Conservation (phyloP, 176 grass and related monocot genomes). For the Stipa capillata region DNA sequence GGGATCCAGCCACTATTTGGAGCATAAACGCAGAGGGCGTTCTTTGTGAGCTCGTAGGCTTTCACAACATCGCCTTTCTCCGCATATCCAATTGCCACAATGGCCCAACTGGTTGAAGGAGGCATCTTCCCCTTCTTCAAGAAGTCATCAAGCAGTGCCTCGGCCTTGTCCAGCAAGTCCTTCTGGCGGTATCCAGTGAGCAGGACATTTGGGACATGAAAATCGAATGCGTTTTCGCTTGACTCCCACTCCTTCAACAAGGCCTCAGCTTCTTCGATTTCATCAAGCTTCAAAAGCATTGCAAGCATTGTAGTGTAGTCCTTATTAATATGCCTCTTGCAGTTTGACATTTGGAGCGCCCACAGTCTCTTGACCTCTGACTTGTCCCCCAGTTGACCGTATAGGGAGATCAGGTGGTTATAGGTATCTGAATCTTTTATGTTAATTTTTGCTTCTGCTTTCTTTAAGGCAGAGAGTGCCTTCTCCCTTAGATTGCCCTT, state of each 20-base stretch:
- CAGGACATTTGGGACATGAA: slow-evolving; percentile 62
- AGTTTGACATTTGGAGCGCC: slow-evolving; percentile 59
- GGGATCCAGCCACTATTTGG: slow-evolving; percentile 52
- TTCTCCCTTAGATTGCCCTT: slow-evolving; percentile 46
- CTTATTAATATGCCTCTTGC: slow-evolving; percentile 57
- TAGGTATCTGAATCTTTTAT: slow-evolving; percentile 35
- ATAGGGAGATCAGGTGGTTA: slow-evolving; percentile 64
- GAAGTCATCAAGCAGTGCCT: slow-evolving; percentile 42
- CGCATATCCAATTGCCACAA: slow-evolving; percentile 58
- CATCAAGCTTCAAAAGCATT: slow-evolving; percentile 53
- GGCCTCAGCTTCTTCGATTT: slow-evolving; percentile 56
- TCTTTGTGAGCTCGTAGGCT: slow-evolving; percentile 60
- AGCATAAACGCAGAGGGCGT: slow-evolving; percentile 44
- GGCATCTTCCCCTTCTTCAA: slow-evolving; percentile 57
- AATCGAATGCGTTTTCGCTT: slow-evolving; percentile 46
- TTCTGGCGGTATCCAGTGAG: slow-evolving; percentile 52
- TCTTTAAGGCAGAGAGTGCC: slow-evolving; percentile 54
- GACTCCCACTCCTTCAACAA: slow-evolving; percentile 81
- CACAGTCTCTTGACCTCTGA: slow-evolving; percentile 57
- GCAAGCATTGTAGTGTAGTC: slow-evolving; percentile 67
- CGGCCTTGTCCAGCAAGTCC: slow-evolving; percentile 59
- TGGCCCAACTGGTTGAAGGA: slow-evolving; percentile 54
- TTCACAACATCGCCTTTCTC: slow-evolving; percentile 47
- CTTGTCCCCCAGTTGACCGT: slow-evolving; percentile 57
- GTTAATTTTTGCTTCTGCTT: slow-evolving; percentile 65